Conservation (phyloP, 2,329 filamentous ascomycete species). For the Diplodia mutila region DNA sequence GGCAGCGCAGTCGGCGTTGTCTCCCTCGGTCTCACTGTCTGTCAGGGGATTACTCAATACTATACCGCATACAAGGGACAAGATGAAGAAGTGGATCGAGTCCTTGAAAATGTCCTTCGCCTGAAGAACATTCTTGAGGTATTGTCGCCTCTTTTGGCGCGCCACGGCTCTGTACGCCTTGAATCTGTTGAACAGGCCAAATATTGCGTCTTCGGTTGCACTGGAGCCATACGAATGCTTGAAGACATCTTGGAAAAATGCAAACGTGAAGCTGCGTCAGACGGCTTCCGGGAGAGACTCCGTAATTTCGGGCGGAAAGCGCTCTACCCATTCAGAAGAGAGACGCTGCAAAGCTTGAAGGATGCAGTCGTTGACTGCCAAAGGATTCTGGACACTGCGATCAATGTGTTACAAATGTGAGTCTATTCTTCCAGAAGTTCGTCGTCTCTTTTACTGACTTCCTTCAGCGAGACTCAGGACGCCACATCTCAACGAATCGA, state of each 20-base stretch:
- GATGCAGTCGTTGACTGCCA: not conserved
- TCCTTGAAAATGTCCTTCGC: not conserved
- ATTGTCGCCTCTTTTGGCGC: not conserved
- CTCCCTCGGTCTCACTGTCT: slow-evolving; percentile 28
- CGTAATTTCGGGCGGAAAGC: not conserved
- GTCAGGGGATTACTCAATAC: slow-evolving; percentile 28
- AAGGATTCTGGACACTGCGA: not conserved
- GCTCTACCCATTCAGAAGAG: not conserved
- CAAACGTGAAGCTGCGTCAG: not conserved
- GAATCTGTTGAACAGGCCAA: not conserved
- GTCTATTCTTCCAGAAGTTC: not conserved
- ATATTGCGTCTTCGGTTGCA: not conserved
- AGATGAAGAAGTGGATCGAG: not conserved
- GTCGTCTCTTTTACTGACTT: too few relatives aligned
- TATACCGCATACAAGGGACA: slow-evolving; percentile 18
- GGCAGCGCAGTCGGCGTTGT: slow-evolving; percentile 28
- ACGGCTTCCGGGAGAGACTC: not conserved
- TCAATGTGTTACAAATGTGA: not conserved
- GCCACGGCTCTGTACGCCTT: not conserved
- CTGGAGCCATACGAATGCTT: not conserved
- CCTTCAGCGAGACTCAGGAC: too few relatives aligned
- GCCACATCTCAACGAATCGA: too few relatives aligned
- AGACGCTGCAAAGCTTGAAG: not conserved
- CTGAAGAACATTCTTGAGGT: not conserved
- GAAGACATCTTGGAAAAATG: not conserved